Base-by-base conservation (phyloP, 148 eudicot genomes). In the Chenopodium berlandieri region DNA sequence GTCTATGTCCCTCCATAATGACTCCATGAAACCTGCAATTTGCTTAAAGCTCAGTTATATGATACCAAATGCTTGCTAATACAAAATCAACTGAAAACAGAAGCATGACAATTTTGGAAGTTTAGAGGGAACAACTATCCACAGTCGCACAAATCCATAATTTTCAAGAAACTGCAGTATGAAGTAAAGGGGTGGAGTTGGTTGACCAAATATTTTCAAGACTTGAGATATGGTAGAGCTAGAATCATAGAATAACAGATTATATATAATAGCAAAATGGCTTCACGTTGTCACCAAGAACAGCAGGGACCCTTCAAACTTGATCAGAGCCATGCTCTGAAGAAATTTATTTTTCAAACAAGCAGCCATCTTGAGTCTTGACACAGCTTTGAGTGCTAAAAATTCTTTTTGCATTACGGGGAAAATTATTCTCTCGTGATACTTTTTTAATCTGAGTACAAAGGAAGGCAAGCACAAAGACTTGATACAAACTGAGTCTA, bases 1-100 rank as follows among this genome's bases (percentile, higher is more conserved):
- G 88, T 95, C 97, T 85, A 93, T 95, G 87, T 95, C 98, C 86
- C 99, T 91, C 99, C 99, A 95, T 63, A 95, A 78, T 11, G 97
- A 91, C 85, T 95, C 99, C 78, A 95, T 87, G 82, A 95, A 95
- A 86, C 93, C 99, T 95, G 95, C 91, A 89, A 11, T 65, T 82
- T 66, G 12, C 44, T 32, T 31, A n/a, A 60, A 25, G 14, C 10
- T 11, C 27, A 30, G 23, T 75, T 22, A 70, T 23, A n/a, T 54
- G 7, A 81, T 58, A 46, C 63, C 19, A 19, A 44, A 62, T 62
- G 66, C 25, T 22, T 62, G 66, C 27, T 62, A 64, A 16, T 22
- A 17, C 25, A 56, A 14, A 14, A 3, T 56, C 20, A 14, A 17
- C 16, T 56, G 62, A 17, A 16, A 17, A 56, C 5, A 56, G 62